A percentile compares a stretch with the other conserved stretches of the same genome.
These are phyloP conservation scores for Castanea mollissima DNA, from an alignment of 306 rosid species.

Conservation along the genomic window DNA sequence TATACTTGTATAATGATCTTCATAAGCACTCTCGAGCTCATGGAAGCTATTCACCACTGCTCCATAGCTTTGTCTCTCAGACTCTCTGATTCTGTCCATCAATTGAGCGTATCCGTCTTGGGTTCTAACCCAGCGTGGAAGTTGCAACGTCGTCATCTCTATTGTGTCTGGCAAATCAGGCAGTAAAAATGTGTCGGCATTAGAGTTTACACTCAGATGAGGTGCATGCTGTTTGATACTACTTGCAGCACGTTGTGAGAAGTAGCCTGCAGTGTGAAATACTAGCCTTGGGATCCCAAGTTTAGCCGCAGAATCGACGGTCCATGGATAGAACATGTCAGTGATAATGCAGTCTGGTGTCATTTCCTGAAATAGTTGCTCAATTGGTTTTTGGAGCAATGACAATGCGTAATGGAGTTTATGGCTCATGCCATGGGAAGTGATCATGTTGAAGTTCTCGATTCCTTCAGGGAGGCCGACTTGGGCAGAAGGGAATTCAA, in stretches of 20 bases:
- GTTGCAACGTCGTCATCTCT: conserved; percentile 37
- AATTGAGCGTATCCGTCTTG: no score
- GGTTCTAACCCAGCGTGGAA: conserved; percentile 19
- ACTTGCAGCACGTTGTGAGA: conserved; percentile 22
- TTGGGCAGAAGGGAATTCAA: conserved; percentile 26
- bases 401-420: conserved; percentile 17
- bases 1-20: no score
- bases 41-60: no score
- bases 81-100: no score
- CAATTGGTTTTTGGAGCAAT: conserved; percentile 26
- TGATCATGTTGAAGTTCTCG: conserved; percentile 26
- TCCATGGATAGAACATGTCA: conserved; percentile 43
- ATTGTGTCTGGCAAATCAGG: conserved; percentile 32
- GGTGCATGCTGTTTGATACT: conserved; percentile 11
- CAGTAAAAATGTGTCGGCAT: conserved; percentile 12
- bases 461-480: conserved; percentile 32
- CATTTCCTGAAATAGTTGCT: conserved; percentile 8
- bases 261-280: conserved; percentile 18
- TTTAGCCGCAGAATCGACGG: conserved; percentile 18
- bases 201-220: conserved; percentile 8
- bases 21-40: no score
- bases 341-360: conserved; percentile 40
- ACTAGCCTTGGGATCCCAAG: conserved; percentile 35
- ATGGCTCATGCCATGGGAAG: conserved; percentile 6
- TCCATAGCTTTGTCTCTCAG: no score